phyloP scores from a whole-genome alignment of 2,329 filamentous ascomycete genomes.

The Aspergillus quadrilineatus region DNA sequence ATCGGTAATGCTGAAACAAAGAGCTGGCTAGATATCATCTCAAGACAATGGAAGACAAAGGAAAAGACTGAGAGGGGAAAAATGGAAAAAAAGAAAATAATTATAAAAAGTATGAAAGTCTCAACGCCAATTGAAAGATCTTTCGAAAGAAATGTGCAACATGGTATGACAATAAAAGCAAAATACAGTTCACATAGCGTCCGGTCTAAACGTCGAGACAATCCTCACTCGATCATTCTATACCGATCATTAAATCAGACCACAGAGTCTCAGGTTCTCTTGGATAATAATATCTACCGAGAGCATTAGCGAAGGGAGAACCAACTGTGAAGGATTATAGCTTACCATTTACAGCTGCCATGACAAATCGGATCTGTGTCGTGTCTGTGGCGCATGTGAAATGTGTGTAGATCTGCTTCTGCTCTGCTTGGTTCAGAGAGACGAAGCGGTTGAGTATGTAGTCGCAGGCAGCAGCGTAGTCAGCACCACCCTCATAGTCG shows the following conservation, averaged over 20 bases:
- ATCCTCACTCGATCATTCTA: conserved; percentile 26
- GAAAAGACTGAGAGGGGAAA: conserved; percentile 8
- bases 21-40: conserved; percentile 30
- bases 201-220: conserved; percentile 33
- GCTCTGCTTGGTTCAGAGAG: conserved; percentile 97
- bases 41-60: conserved; percentile 24
- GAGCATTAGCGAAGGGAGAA: conserved; percentile 24
- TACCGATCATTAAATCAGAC: conserved; percentile 73
- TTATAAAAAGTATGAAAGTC: conserved; percentile 30
- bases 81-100: conserved; percentile 17
- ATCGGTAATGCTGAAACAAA: conserved; percentile 28
- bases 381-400: conserved; percentile 99
- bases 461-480: conserved; percentile 94
- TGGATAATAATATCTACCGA: conserved; percentile 95
- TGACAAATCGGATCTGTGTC: conserved; percentile 98
- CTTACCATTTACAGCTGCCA: conserved; percentile 97
- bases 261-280: conserved; percentile 95
- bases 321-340: conserved; percentile 9
- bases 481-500: conserved; percentile 83
- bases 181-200: conserved; percentile 35
- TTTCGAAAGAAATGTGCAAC: conserved; percentile 29
- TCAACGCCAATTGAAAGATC: conserved; percentile 31
- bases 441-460: conserved; percentile 99
- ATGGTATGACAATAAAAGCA: conserved; percentile 26
- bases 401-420: conserved; percentile 99